Evolutionary conservation across 306 rosid genomes (phyloP).

Genomic region (Gynostemma pentaphyllum): DNA sequence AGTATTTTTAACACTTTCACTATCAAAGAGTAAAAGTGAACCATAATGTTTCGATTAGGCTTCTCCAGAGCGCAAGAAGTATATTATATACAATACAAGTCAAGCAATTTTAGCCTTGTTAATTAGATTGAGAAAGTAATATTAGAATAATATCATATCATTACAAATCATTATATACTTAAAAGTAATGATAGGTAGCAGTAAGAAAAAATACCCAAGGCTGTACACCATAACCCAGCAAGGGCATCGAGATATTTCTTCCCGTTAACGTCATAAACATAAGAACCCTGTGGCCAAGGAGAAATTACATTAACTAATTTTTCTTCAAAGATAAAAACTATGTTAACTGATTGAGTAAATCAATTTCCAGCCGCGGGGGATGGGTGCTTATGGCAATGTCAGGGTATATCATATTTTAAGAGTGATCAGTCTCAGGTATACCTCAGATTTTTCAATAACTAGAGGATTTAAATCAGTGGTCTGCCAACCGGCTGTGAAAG

Average conservation of each 20-base stretch:
- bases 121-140: background rate
- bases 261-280: slow-evolving; percentile 74
- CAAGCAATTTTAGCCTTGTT: background rate
- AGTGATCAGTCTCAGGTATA: slow-evolving; percentile 5
- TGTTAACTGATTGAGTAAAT: background rate
- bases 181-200: background rate
- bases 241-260: slow-evolving; percentile 86
- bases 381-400: background rate
- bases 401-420: background rate
- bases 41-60: background rate
- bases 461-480: slow-evolving; percentile 49
- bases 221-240: slow-evolving; percentile 94
- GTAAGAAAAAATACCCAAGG: slow-evolving; percentile 32
- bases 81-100: background rate
- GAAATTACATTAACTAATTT: background rate
- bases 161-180: background rate
- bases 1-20: background rate
- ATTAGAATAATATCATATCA: background rate
- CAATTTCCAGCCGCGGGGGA: background rate
- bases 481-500: slow-evolving; percentile 92
- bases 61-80: background rate
- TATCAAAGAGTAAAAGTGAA: too few species aligned
- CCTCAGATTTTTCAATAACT: slow-evolving; percentile 76
- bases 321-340: background rate
- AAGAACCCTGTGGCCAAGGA: slow-evolving; percentile 65